Percentiles rank a stretch among this genome's conserved stretches.
Evolutionary conservation across 78 protist genomes (phyloP).

Genomic region (Dictyostelium capitatum): DNA sequence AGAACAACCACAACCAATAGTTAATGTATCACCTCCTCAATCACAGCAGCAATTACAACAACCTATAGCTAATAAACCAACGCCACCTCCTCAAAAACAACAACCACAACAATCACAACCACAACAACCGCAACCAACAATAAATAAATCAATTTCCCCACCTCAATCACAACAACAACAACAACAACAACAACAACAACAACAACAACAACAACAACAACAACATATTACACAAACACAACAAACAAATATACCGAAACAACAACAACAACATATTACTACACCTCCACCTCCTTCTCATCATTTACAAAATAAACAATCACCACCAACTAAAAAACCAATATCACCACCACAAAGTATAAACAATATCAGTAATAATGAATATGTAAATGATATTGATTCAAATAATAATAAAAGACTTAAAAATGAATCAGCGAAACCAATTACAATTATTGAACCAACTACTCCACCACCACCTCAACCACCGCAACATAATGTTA

Average conservation of each 20-base stretch:
- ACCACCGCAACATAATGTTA: neutral
- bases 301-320: neutral
- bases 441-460: slow-evolving; percentile 1
- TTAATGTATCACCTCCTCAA: neutral
- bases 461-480: slow-evolving; percentile 14
- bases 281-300: neutral
- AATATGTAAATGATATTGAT: neutral
- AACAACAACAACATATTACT: neutral
- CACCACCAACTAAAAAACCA: neutral
- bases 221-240: neutral
- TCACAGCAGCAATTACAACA: neutral
- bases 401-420: neutral
- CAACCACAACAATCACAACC: slow-evolving; percentile 25
- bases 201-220: slow-evolving; percentile 17
- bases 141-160: neutral
- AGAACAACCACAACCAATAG: neutral
- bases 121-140: neutral
- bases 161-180: neutral
- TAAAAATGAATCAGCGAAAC: neutral
- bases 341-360: neutral
- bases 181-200: neutral
- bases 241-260: neutral
- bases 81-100: neutral
- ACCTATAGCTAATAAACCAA: neutral
- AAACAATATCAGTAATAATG: neutral